Base-by-base conservation (phyloP, 371 early-diverging fungal species). In the Neoconidiobolus thromboides region DNA sequence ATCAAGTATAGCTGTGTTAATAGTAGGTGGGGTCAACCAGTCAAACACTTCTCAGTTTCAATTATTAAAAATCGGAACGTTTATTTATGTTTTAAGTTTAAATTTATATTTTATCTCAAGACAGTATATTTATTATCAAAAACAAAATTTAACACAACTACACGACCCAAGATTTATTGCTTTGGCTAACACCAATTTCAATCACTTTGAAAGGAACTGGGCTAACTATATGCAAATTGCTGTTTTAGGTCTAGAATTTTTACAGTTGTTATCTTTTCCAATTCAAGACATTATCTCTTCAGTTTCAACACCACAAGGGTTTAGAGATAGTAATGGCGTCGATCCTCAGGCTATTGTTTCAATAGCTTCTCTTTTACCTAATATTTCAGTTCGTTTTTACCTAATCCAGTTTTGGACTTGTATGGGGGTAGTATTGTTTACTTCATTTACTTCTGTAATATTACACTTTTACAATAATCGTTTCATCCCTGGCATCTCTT, bases 251-350 rank as follows among this genome's bases (percentile, higher is more conserved):
- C 47, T 73, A 15, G 73, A 73, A 60, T 73, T 73, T 53, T 37
- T 73, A 10, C 73, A 73, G 65, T 60, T 73, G 2, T 47, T 73
- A 50, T 66, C 68, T n/a, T 73, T 73, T 38, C 73, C 73, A 12
- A 53, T 73, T 10, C 69, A 67, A 48, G 73, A 73, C 47, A 54
- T 73, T 14, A 38, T 73, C 9, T 37, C 55, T 55, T 7, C 26
- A 38, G 12, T 26, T 5, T 10, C 15, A 3, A 5, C 9, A 3
- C 7, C 12, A 4, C 12, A 7, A 6, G 26, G 26, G 26, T 26
- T 26, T 26, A 26, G 26, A 26, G 26, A 26, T 26, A 41, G n/a
- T n/a, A 46, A 46, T n/a, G 46, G 26, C 9, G 12, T n/a, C n/a
- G 55, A 26, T 6, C 26, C 26, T 26, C 26, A 26, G 26, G 26